Evolutionary conservation across 495 filamentous ascomycete species (phyloP).

Genomic region (Recurvomyces mirabilis): DNA sequence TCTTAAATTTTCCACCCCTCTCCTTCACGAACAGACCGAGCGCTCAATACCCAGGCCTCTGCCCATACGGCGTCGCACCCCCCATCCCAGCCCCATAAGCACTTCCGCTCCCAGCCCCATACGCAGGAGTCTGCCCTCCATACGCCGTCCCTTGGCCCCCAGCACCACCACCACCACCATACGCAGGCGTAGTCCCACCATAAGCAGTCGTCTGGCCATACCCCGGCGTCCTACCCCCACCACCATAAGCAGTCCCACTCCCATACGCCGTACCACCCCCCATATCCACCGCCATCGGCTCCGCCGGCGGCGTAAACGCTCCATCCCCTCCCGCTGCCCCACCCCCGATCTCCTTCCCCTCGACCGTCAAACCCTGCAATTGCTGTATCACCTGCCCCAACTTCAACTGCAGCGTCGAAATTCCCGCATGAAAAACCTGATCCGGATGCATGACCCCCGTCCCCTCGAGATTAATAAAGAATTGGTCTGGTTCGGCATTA

Average conservation of each 20-base stretch:
- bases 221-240: constrained; percentile 8
- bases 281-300: not conserved
- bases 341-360: constrained; percentile 39
- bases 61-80: constrained; percentile 21
- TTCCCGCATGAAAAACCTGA: constrained; percentile 73
- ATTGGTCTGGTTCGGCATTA: constrained; percentile 69
- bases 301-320: constrained; percentile 48
- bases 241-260: constrained; percentile 12
- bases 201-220: constrained; percentile 12
- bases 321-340: constrained; percentile 30
- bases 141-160: constrained; percentile 4
- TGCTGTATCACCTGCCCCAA: constrained; percentile 72
- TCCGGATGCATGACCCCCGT: constrained; percentile 81
- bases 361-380: constrained; percentile 37
- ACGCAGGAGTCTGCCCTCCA: constrained; percentile 13
- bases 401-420: constrained; percentile 81
- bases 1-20: no score
- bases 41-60: constrained; percentile 6
- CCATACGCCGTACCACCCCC: constrained; percentile 15
- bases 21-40: no score
- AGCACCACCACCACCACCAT: constrained; percentile 4
- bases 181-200: constrained; percentile 14
- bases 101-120: constrained; percentile 10
- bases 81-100: constrained; percentile 16
- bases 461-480: constrained; percentile 89